Evolutionary conservation across 2,329 filamentous ascomycete genomes (phyloP).

Genomic region (Ascochyta pisi): DNA sequence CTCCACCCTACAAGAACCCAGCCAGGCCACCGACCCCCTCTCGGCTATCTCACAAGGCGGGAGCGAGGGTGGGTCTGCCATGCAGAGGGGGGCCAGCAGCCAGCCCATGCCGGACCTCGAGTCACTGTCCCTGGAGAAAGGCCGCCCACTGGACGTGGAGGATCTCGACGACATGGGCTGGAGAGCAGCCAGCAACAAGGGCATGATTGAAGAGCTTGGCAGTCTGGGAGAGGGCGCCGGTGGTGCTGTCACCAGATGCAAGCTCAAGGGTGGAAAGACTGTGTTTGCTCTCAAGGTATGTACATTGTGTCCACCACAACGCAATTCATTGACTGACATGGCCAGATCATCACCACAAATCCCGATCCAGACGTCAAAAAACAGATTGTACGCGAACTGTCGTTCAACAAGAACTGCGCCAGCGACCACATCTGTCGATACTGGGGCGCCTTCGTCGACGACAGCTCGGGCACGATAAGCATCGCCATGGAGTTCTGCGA

Average conservation of each 20-base stretch:
- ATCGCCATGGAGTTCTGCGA: constrained; percentile 99
- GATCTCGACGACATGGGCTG: constrained; percentile 95
- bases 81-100: constrained; percentile 84
- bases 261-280: constrained; percentile 88
- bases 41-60: constrained; percentile 82
- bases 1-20: constrained; percentile 68
- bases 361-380: constrained; percentile 98
- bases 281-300: constrained; percentile 93
- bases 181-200: constrained; percentile 89
- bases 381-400: constrained; percentile 93
- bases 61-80: constrained; percentile 71
- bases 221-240: constrained; percentile 93
- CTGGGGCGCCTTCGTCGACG: constrained; percentile 95
- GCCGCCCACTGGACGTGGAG: constrained; percentile 85
- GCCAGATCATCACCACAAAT: constrained; percentile 90
- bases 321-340: constrained; percentile 16
- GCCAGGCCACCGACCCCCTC: constrained; percentile 77
- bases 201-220: constrained; percentile 85
- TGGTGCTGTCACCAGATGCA: constrained; percentile 90
- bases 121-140: constrained; percentile 80
- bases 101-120: constrained; percentile 80
- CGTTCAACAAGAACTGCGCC: constrained; percentile 97
- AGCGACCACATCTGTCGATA: constrained; percentile 97
- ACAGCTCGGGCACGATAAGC: constrained; percentile 93
- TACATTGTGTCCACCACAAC: background rate